These are phyloP conservation scores for Crithidia bombi DNA, from an alignment of 208 protist genomes.

Conservation along the genomic window DNA sequence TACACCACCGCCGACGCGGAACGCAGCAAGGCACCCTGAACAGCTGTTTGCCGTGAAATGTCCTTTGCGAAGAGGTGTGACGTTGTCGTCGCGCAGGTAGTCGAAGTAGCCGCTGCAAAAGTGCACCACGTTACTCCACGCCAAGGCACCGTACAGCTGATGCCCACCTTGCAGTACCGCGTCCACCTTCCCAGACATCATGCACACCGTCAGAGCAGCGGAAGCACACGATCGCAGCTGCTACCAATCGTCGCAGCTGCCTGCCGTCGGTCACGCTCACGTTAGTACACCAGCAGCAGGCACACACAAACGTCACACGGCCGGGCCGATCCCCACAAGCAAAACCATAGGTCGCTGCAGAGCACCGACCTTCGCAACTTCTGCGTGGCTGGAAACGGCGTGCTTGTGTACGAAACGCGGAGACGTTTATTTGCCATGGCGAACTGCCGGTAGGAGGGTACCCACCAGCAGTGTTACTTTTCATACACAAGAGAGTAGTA, in stretches of 20 bases:
- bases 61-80: constrained; percentile 58
- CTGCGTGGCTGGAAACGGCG: constrained; percentile 31
- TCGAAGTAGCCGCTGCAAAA: constrained; percentile 61
- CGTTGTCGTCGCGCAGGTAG: constrained; percentile 63
- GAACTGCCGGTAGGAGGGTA: background rate
- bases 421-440: background rate
- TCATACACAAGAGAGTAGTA: no score
- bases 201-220: constrained; percentile 45
- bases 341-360: constrained; percentile 49
- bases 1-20: constrained; percentile 45
- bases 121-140: constrained; percentile 60
- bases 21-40: constrained; percentile 46
- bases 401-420: constrained; percentile 30
- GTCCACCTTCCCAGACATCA: constrained; percentile 39
- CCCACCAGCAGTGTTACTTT: constrained; percentile 23
- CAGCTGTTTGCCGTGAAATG: constrained; percentile 38
- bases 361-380: constrained; percentile 31
- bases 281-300: constrained; percentile 45
- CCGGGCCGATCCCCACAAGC: constrained; percentile 48
- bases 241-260: constrained; percentile 36
- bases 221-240: constrained; percentile 46
- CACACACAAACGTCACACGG: constrained; percentile 41
- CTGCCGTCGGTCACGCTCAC: constrained; percentile 41
- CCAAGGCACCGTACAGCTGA: constrained; percentile 55
- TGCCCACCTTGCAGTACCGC: constrained; percentile 54